A percentile compares a stretch with the other conserved stretches of the same genome.
Conservation (phyloP, 148 eudicot species). For the Amaranthus hypochondriacus region DNA sequence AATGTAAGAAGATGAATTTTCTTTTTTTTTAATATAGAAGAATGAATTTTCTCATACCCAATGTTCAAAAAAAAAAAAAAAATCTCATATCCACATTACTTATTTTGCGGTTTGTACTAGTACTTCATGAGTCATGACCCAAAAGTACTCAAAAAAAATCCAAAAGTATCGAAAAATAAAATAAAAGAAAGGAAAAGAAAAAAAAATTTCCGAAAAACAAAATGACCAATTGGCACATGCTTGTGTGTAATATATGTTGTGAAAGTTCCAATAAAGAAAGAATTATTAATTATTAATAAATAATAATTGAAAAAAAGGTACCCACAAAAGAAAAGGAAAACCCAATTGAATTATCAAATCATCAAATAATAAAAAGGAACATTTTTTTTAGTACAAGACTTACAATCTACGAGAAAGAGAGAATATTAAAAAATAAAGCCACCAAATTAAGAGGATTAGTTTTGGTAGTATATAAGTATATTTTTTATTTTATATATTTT, state of each 20-base stretch:
- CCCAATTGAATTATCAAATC: background rate
- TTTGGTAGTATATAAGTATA: no score
- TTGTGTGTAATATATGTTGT: constrained; percentile 12
- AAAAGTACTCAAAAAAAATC: constrained; percentile 1
- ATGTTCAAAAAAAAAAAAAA: no score
- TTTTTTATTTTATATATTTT: no score
- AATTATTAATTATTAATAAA: background rate
- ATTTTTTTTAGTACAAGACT: no score
- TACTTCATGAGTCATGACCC: background rate
- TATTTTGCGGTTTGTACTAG: background rate
- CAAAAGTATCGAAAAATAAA: background rate
- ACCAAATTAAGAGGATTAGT: no score
- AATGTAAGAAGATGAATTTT: background rate
- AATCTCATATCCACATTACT: background rate
- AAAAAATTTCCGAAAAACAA: constrained; percentile 13
- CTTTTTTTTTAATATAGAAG: background rate
- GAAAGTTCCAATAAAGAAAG: constrained; percentile 25
- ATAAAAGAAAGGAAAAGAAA: background rate
- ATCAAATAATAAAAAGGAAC: background rate
- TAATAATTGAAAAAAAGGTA: no score
- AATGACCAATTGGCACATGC: constrained; percentile 27
- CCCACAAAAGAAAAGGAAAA: background rate
- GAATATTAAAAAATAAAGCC: no score
- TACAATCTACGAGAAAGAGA: no score
- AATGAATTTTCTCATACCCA: background rate